Percentiles rank a stretch among this genome's conserved stretches.
These are phyloP conservation scores for Aspergillus brasiliensis DNA, from an alignment of 2,329 filamentous ascomycete genomes.

Conservation along the genomic window DNA sequence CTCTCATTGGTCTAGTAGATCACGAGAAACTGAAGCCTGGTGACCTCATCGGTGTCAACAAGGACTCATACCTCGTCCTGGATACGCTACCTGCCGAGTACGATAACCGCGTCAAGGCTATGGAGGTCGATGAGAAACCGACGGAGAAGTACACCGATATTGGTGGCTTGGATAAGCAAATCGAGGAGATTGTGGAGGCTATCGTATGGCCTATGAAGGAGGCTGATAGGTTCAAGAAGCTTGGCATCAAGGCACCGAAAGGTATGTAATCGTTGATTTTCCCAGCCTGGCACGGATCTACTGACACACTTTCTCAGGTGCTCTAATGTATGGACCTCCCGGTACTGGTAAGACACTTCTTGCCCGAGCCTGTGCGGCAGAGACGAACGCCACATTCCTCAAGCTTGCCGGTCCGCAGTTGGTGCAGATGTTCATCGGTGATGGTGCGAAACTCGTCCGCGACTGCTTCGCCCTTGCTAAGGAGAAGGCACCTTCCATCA, in stretches of 20 bases:
- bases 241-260: slow-evolving; percentile 98
- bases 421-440: slow-evolving; percentile 99
- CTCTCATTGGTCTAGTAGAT: slow-evolving; percentile 94
- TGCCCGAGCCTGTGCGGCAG: slow-evolving; percentile 92
- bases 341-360: slow-evolving; percentile 60
- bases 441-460: slow-evolving; percentile 94
- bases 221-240: slow-evolving; percentile 98
- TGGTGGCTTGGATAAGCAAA: slow-evolving; percentile 96
- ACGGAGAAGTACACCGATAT: slow-evolving; percentile 99
- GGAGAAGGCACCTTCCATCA: slow-evolving; percentile 98
- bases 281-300: background rate
- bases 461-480: slow-evolving; percentile 98
- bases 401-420: slow-evolving; percentile 97
- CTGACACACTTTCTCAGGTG: slow-evolving; percentile 59
- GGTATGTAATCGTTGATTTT: slow-evolving; percentile 58
- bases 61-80: slow-evolving; percentile 96
- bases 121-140: slow-evolving; percentile 99
- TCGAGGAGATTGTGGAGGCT: slow-evolving; percentile 96
- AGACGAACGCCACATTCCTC: slow-evolving; percentile 97
- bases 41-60: slow-evolving; percentile 97
- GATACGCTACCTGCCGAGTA: slow-evolving; percentile 98
- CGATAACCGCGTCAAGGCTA: slow-evolving; percentile 97
- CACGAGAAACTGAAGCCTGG: slow-evolving; percentile 92
- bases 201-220: slow-evolving; percentile 99
- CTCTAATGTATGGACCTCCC: slow-evolving; percentile 85